Evolutionary conservation across 371 early-diverging fungal species (phyloP), one percentile per base, ranked within the genome.

Genomic region (Mucor indicus): DNA sequence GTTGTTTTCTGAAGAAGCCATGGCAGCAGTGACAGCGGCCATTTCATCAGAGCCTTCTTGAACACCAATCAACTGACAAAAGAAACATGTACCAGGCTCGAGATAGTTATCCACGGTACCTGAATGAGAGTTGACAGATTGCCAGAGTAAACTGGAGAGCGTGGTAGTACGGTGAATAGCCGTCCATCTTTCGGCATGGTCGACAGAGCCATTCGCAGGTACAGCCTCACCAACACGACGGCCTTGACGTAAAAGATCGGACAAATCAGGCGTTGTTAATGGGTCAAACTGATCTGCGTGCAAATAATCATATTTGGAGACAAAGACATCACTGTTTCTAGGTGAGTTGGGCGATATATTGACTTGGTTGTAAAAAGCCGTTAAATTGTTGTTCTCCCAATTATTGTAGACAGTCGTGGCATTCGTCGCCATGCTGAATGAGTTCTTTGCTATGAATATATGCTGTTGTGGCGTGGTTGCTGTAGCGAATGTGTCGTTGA

Each of bases 111-210:
- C 23, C 2, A 25, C 20, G 7, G 13, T 24, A 7, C 53, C 53
- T 13, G 46, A 17, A 21, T 53, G 53, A 10, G 47, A 38, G 32
- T 53, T 53, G 13, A 39, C 47, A 0, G 53, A 25, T 27, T 53
- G 53, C 53, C 53, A 53, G 1, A 53, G 13, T 0, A 53, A 20
- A 33, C 25, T 53, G 2, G 53, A 46, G 19, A 53, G 2, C 3
- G 38, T 53, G 7, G 23, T 11, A 7, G 45, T 53, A 20, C 41
- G 46, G 13, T 53, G 53, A 19, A 53, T 40, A 5, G 47, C 46
- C 10, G 15, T 45, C 53, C 53, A 53, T 20, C 47, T 36, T 32
- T 53, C 53, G 7, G 53, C 53, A 21, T 47, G 7, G 27, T 45
- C 38, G 1, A 53, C 27, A 40, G 4, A 25, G 2, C 53, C 46